Conservation (phyloP, 2,329 filamentous ascomycete genomes). For the Didymellaceae sp. region DNA sequence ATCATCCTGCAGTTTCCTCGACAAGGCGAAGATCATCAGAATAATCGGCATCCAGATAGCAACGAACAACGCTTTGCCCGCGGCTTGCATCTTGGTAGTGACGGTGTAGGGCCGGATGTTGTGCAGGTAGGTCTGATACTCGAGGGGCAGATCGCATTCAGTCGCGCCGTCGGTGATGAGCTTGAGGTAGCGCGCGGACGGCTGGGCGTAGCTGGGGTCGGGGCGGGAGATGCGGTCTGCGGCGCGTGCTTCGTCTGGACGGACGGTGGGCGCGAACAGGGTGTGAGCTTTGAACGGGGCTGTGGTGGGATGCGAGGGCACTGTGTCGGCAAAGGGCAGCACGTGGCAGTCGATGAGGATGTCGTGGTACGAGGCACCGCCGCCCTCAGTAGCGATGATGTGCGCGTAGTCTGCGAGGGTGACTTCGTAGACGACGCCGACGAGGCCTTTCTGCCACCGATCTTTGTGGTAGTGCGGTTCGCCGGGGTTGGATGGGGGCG, state of each 20-base stretch:
- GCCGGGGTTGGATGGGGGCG: slow-evolving; percentile 37
- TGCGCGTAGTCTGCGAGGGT: slow-evolving; percentile 80
- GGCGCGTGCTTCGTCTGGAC: slow-evolving; percentile 29
- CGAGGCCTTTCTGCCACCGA: slow-evolving; percentile 79
- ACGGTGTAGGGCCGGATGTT: slow-evolving; percentile 72
- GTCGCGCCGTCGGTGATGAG: slow-evolving; percentile 78
- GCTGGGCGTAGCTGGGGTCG: slow-evolving; percentile 75
- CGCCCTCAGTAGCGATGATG: slow-evolving; percentile 91
- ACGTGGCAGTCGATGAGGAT: slow-evolving; percentile 79
- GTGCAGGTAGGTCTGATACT: slow-evolving; percentile 77
- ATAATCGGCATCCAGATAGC: slow-evolving; percentile 65
- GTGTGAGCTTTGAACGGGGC: slow-evolving; percentile 81
- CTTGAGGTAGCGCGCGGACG: slow-evolving; percentile 82
- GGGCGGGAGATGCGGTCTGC: slow-evolving; percentile 62
- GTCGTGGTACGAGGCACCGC: slow-evolving; percentile 83
- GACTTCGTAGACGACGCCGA: slow-evolving; percentile 96
- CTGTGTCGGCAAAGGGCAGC: slow-evolving; percentile 63
- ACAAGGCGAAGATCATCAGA: slow-evolving; percentile 58
- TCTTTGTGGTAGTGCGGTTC: slow-evolving; percentile 58
- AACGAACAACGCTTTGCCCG: slow-evolving; percentile 71
- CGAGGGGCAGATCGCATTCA: slow-evolving; percentile 79
- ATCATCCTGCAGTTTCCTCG: slow-evolving; percentile 64
- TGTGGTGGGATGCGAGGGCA: slow-evolving; percentile 69
- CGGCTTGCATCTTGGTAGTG: slow-evolving; percentile 69
- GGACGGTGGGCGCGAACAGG: slow-evolving; percentile 68